Base-by-base conservation (phyloP, 225 moss, liverwort and hornwort species). In the Asterella californica region DNA sequence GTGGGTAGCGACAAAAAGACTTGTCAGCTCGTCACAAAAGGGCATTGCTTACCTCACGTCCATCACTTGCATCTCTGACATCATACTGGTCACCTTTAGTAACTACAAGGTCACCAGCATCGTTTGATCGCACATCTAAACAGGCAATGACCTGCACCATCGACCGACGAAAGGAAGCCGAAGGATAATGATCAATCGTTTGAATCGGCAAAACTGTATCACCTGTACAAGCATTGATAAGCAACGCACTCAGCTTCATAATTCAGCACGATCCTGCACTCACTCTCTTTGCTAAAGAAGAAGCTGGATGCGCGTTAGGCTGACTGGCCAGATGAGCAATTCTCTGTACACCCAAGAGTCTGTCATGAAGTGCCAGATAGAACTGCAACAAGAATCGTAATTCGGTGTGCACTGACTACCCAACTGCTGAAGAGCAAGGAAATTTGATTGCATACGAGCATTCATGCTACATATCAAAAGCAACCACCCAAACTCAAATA, bases 61-160 rank as follows among this genome's bases (percentile, higher is more conserved):
- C 85, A 42, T 87, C 87, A 72, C 91, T 86, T 72, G 89, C 81
- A 72, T 92, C 95, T 86, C 99, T 85, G 38, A 99, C 99, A 91
- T 99, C 99, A 87, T 99, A 99, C 78, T 95, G 99, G 83, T 99
- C 99, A 76, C 99, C 99, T 90, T 99, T 99, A 6, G 99, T 99
- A 60, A 99, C 99, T 64, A 99, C 95, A 50, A 99, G 93, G 84
- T 99, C 99, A 63, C 95, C 93, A 37, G 90, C 61, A 80, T 99
- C 95, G 81, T 99, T 99, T 81, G 83, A 89, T 75, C 99, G 91
- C 85, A 99, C 99, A 88, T 99, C 99, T 74, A 99, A 87, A 84
- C 99, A 95, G 36, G 99, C 99, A 85, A 99, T 95, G 68, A 96
- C 91, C 96, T 96, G 96, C 85, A 70, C 25, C 29, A 53, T 42